A percentile compares a stretch with the other conserved stretches of the same genome.
Evolutionary conservation across 1,284 basidiomycete genomes (phyloP).

Genomic region (Apiotrichum montevideense): DNA sequence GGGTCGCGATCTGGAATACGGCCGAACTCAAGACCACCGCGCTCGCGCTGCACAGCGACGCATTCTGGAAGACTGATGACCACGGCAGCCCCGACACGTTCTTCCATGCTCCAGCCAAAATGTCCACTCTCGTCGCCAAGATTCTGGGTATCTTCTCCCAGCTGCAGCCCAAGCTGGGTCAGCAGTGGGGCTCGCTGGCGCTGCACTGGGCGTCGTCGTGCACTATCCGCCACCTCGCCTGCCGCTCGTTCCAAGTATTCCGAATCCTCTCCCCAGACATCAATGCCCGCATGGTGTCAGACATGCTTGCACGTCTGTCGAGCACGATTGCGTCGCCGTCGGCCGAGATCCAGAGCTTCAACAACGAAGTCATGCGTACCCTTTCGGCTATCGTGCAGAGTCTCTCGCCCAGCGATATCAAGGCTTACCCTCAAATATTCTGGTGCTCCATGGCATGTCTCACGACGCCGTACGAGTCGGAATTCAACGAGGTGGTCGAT

Average conservation of each 20-base stretch:
- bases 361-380: slow-evolving; percentile 74
- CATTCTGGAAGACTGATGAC: slow-evolving; percentile 72
- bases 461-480: slow-evolving; percentile 72
- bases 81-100: slow-evolving; percentile 35
- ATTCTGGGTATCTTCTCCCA: slow-evolving; percentile 66
- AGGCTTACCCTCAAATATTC: slow-evolving; percentile 71
- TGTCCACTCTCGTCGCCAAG: slow-evolving; percentile 62
- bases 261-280: slow-evolving; percentile 71
- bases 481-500: slow-evolving; percentile 65
- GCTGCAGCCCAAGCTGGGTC: slow-evolving; percentile 60
- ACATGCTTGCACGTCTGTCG: slow-evolving; percentile 74
- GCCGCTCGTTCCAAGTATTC: slow-evolving; percentile 85
- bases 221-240: slow-evolving; percentile 77
- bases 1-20: slow-evolving; percentile 23
- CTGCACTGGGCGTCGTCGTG: slow-evolving; percentile 81
- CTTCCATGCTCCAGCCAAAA: slow-evolving; percentile 55
- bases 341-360: slow-evolving; percentile 72
- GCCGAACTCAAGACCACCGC: slow-evolving; percentile 56
- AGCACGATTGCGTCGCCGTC: slow-evolving; percentile 70
- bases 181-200: slow-evolving; percentile 74
- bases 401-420: slow-evolving; percentile 55
- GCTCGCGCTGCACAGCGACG: slow-evolving; percentile 41
- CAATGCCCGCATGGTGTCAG: slow-evolving; percentile 66
- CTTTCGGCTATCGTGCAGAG: slow-evolving; percentile 62
- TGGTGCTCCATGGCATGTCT: slow-evolving; percentile 81